Percentiles rank a stretch among this genome's conserved stretches.
phyloP scores from a whole-genome alignment of 2,329 filamentous ascomycete genomes.

The Aspergillus sp. region DNA sequence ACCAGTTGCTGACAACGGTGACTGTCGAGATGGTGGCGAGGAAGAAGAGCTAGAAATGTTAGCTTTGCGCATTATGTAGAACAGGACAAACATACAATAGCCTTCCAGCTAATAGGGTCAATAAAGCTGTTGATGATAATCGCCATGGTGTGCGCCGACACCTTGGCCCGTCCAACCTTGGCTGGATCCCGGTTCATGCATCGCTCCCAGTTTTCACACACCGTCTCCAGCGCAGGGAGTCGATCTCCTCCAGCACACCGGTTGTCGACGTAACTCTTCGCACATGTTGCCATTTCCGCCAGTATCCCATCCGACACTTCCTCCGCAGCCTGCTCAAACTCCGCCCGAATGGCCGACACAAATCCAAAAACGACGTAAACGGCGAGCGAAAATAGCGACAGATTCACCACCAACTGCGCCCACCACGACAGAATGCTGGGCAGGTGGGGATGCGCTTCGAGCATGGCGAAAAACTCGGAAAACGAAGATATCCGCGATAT shows the following conservation, averaged over 20 bases:
- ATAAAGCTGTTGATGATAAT: constrained; percentile 93
- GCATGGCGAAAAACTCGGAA: constrained; percentile 54
- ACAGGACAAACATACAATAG: constrained; percentile 50
- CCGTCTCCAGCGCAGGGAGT: constrained; percentile 65
- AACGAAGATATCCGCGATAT: constrained; percentile 35
- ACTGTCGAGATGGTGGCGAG: constrained; percentile 40
- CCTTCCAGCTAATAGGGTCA: constrained; percentile 83
- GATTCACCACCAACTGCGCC: constrained; percentile 55
- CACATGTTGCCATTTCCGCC: constrained; percentile 69
- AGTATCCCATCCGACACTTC: constrained; percentile 65
- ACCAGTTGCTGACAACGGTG: constrained; percentile 56
- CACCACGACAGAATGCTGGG: constrained; percentile 64
- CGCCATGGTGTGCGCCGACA: constrained; percentile 83
- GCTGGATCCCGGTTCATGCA: constrained; percentile 85
- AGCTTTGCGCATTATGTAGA: constrained; percentile 10
- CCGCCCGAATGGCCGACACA: constrained; percentile 64
- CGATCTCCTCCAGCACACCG: constrained; percentile 63
- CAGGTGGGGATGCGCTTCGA: constrained; percentile 61
- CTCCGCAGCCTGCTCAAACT: constrained; percentile 68
- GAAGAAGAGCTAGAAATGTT: constrained; percentile 29
- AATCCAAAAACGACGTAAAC: constrained; percentile 66
- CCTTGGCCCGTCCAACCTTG: constrained; percentile 70
- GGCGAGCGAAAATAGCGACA: constrained; percentile 43
- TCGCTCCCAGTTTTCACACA: constrained; percentile 75
- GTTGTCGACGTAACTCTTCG: constrained; percentile 70